phyloP scores from a whole-genome alignment of 306 rosid genomes.

The Lithocarpus polystachyus region DNA sequence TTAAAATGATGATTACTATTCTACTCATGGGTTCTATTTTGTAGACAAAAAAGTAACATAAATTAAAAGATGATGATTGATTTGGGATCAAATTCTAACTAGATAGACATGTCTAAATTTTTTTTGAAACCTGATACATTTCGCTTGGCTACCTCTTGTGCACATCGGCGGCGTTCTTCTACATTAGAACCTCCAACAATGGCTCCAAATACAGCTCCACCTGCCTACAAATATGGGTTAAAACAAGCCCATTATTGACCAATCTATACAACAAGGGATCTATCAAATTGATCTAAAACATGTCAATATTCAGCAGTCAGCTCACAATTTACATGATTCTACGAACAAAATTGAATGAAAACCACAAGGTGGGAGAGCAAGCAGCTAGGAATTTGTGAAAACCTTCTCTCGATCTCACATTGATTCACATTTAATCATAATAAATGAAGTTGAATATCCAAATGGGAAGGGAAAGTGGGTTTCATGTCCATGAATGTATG shows the following conservation, averaged over 20 bases:
- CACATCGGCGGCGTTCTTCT: conserved; percentile 79
- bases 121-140: conserved; percentile 64
- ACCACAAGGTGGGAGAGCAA: background rate
- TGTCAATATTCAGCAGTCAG: background rate
- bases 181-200: conserved; percentile 79
- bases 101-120: no score
- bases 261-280: background rate
- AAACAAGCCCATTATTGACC: conserved; percentile 11
- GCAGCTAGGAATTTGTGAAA: background rate
- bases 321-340: background rate
- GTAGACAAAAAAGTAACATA: no score
- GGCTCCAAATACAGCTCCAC: conserved; percentile 78
- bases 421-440: background rate
- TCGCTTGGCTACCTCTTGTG: conserved; percentile 74
- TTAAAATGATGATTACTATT: no score
- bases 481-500: background rate
- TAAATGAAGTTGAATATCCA: background rate
- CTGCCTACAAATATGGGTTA: conserved; percentile 48
- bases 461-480: background rate
- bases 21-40: no score
- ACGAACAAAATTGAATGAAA: background rate
- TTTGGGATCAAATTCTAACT: no score
- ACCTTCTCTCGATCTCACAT: background rate
- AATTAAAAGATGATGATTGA: no score
- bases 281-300: background rate